Evolutionary conservation across 2,329 filamentous ascomycete genomes (phyloP).

Genomic region (Plenodomus lindquistii): DNA sequence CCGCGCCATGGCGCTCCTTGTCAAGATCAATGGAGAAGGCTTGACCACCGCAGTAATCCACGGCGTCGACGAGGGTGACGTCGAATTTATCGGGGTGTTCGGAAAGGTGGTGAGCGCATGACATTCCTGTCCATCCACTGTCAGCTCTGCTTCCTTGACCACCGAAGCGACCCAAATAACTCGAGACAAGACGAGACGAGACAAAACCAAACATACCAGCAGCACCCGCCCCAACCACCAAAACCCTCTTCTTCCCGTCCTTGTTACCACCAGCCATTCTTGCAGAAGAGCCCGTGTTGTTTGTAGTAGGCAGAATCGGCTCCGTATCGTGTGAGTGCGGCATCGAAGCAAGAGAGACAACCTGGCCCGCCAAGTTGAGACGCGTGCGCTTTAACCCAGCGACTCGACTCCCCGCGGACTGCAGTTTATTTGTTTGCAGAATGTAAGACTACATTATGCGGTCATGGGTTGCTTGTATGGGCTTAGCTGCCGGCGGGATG

Average conservation of each 20-base stretch:
- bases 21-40: conserved; percentile 63
- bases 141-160: background rate
- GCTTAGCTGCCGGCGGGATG: background rate
- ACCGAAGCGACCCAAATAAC: too few relatives aligned
- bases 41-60: conserved; percentile 63
- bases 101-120: conserved; percentile 68
- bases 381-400: background rate
- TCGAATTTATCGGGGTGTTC: conserved; percentile 68
- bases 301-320: conserved; percentile 36
- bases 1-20: conserved; percentile 59
- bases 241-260: conserved; percentile 39
- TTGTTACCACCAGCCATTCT: conserved; percentile 33
- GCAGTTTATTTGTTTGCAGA: background rate
- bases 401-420: background rate
- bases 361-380: too few relatives aligned
- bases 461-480: background rate
- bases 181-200: background rate
- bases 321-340: conserved; percentile 28
- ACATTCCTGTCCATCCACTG: conserved; percentile 54
- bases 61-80: conserved; percentile 50
- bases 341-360: conserved; percentile 14
- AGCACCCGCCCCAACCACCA: conserved; percentile 47
- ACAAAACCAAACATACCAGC: conserved; percentile 35
- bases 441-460: background rate
- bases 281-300: background rate